phyloP scores from a whole-genome alignment of 2,329 filamentous ascomycete genomes.

The Myriosclerotinia curreyana region DNA sequence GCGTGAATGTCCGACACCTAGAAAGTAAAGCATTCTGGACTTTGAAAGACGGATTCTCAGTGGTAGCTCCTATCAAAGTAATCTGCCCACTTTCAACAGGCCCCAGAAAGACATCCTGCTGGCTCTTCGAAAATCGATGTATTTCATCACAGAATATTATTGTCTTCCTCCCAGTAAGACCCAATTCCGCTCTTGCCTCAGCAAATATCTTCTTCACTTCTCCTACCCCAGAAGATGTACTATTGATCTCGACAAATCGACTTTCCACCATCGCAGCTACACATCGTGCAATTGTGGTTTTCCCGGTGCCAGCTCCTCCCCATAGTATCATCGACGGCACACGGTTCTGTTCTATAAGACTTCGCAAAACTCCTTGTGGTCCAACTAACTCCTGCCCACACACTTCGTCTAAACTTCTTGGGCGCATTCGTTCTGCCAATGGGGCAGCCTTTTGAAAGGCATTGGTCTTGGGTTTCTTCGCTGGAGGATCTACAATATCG shows the following conservation, averaged over 20 bases:
- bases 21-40: conserved; percentile 84
- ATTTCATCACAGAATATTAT: conserved; percentile 94
- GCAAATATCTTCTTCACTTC: conserved; percentile 91
- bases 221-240: conserved; percentile 79
- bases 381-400: conserved; percentile 91
- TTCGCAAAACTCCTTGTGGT: conserved; percentile 74
- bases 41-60: conserved; percentile 95
- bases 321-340: conserved; percentile 96
- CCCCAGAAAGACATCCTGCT: conserved; percentile 92
- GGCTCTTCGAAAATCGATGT: conserved; percentile 63
- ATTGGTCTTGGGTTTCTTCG: conserved; percentile 66
- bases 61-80: conserved; percentile 91
- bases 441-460: conserved; percentile 70
- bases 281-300: conserved; percentile 88
- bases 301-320: conserved; percentile 77
- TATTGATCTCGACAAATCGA: conserved; percentile 94
- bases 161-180: conserved; percentile 81
- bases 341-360: conserved; percentile 78
- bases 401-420: conserved; percentile 77
- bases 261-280: conserved; percentile 79
- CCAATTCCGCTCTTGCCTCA: conserved; percentile 76
- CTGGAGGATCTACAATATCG: conserved; percentile 28
- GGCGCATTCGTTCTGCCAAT: conserved; percentile 91
- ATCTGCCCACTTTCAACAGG: conserved; percentile 89
- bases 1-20: conserved; percentile 84